A percentile compares a stretch with the other conserved stretches of the same genome.
These are phyloP conservation scores for Fonsecaea nubica DNA, from an alignment of 2,329 filamentous ascomycete genomes.

Conservation along the genomic window DNA sequence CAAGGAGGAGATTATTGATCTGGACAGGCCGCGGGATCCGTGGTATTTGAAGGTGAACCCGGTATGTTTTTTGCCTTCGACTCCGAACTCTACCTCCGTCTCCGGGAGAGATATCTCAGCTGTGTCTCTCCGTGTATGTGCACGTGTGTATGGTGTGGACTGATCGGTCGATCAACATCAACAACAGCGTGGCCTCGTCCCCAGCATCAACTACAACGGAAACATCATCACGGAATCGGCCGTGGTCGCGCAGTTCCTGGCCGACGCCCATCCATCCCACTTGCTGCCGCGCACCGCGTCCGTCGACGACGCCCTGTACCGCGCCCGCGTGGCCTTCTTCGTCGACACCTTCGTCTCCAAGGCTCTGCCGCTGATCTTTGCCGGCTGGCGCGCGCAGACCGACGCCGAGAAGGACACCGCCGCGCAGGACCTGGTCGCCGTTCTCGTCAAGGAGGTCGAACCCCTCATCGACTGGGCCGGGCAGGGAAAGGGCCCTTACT, in stretches of 20 bases:
- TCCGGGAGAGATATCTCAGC: neutral
- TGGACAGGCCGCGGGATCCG: slow-evolving; percentile 69
- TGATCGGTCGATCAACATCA: neutral
- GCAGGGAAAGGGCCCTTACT: slow-evolving; percentile 59
- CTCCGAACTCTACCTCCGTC: neutral
- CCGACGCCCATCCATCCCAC: slow-evolving; percentile 71
- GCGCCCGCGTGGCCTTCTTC: slow-evolving; percentile 75
- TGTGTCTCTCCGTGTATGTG: neutral
- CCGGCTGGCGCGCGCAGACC: slow-evolving; percentile 9
- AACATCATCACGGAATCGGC: slow-evolving; percentile 75
- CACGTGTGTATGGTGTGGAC: too few species aligned
- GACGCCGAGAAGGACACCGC: slow-evolving; percentile 49
- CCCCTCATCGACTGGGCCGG: slow-evolving; percentile 56
- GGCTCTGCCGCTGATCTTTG: slow-evolving; percentile 56
- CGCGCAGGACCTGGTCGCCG: slow-evolving; percentile 54
- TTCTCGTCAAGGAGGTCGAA: slow-evolving; percentile 57
- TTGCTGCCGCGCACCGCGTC: slow-evolving; percentile 52
- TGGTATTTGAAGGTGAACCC: slow-evolving; percentile 77
- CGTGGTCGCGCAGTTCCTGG: slow-evolving; percentile 74
- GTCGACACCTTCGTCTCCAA: slow-evolving; percentile 73
- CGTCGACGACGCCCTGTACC: slow-evolving; percentile 60
- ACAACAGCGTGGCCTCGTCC: slow-evolving; percentile 71
- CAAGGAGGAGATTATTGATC: slow-evolving; percentile 75
- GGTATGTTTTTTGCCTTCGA: slow-evolving; percentile 54
- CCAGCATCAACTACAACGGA: slow-evolving; percentile 57